Percentiles rank a stretch among this genome's conserved stretches.
Conservation (phyloP, 306 rosid species). For the Gleditsia sinensis region DNA sequence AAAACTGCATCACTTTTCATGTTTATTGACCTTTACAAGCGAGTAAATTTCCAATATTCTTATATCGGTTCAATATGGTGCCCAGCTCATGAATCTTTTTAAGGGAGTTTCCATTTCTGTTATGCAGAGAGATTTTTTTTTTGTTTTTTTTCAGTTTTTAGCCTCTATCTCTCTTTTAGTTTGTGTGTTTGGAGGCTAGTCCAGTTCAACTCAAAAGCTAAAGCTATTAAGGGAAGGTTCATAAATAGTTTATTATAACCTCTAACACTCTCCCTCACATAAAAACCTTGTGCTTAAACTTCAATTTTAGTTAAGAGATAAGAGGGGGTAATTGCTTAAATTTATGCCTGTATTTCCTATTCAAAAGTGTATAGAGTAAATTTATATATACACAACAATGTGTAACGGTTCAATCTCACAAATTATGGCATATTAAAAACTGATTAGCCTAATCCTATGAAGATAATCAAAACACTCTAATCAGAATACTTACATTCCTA, state of each 20-base stretch:
- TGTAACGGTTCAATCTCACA: too few relatives aligned
- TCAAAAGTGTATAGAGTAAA: too few relatives aligned
- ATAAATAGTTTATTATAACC: not conserved
- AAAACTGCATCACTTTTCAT: slow-evolving; percentile 4
- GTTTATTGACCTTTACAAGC: not conserved
- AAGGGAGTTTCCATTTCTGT: not conserved
- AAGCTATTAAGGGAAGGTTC: not conserved
- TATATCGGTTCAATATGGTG: not conserved
- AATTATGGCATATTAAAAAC: too few relatives aligned
- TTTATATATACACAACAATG: too few relatives aligned
- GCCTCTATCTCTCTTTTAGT: not conserved
- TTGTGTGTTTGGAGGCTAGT: not conserved
- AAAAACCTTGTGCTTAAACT: not conserved
- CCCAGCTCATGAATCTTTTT: not conserved
- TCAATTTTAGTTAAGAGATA: not conserved
- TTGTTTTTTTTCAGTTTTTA: not conserved
- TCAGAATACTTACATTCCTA: too few relatives aligned
- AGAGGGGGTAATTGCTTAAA: too few relatives aligned
- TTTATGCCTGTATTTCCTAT: too few relatives aligned
- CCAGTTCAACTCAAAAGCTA: not conserved
- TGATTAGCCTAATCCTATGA: too few relatives aligned
- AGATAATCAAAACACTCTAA: too few relatives aligned
- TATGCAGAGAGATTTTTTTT: not conserved
- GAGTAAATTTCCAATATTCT: not conserved
- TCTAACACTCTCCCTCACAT: not conserved